Base-by-base conservation (phyloP, 306 rosid species). In the Sphenostylis stenocarpa region DNA sequence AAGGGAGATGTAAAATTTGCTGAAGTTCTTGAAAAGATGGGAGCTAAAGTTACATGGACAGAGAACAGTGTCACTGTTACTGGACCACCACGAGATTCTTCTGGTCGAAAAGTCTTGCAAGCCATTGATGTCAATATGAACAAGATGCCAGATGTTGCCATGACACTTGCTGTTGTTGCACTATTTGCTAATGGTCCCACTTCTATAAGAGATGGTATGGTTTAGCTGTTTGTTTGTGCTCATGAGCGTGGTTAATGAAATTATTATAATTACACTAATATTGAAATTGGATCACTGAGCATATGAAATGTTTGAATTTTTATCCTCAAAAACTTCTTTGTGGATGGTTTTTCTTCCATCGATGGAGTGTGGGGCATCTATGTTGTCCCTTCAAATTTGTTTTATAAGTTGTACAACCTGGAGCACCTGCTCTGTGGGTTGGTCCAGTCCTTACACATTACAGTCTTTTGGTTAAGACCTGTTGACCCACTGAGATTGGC, bases 81-180 rank as follows among this genome's bases (percentile, higher is more conserved):
- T 20, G 99, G 98, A 48, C 97, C 97, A 14, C 90, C 76, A 20
- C 85, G 86, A 62, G 90, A 86, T 77, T 82, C 98, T 85, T 82
- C 87, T 2, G 83, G 76, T 72, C 81, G 67, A 72, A 88, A 90
- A 72, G 90, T 87, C 80, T 86, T 96, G 86, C 87, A 77, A 73
- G 94, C 90, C 49, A 28, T 93, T 76, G 98, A 96, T 86, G 98
- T 93, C 79, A 90, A 96, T 77, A 96, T 96, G 99, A 96, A 96
- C 90, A 96, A 96, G 91, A 96, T 96, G 99, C 99, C 99, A 6
- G 99, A 96, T 90, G 99, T 96, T 91, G 99, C 98, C 65, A 96
- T 96, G 99, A 96, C 99, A 15, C 99, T 96, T 51, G 99, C 99
- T 39, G 98, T 96, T 8, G 98, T 91, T 67, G 99, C 99, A 34